Evolutionary conservation across 352 stramenopile species (phyloP), one percentile per base, ranked within the genome.

Genomic region (Globisporangium sylvaticum): DNA sequence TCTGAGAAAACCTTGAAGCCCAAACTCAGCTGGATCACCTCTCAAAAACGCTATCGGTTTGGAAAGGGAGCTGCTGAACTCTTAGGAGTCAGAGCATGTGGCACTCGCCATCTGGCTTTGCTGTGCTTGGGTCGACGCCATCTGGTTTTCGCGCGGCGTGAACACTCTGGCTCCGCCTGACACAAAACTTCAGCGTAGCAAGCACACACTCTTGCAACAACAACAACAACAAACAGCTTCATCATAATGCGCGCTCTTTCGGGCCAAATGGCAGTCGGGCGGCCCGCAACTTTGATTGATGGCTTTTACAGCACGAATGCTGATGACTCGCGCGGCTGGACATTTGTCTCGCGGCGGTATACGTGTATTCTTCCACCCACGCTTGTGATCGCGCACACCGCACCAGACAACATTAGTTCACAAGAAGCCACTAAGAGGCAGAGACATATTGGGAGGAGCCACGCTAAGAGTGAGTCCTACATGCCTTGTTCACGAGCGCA

Each of bases 41-140:
- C 18, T 50, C 42, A 50, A 50, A 50, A 4, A 22, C 42, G 42
- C 6, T 50, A 22, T 22, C 42, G 18, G 5, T 50, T 50, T 50
- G 5, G 2, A 55, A 8, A 55, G 8, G 24, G n/a, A 20, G 22
- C 9, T 55, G 22, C 48, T 55, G 48, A 50, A 50, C 42, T 50
- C 20, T 55, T 55, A 4, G n/a, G 42, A 50, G 42, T 50, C 42
- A 50, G 42, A 50, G 18, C 42, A 50, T 22, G 18, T 50, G 42
- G 42, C 18, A 50, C 8, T 55, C 48, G 48, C 48, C 54, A 59
- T 42, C 54, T 59, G 54, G 3, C 42, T 59, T 59, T 18, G 29
- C 8, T 27, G 55, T 61, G 29, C 29, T 46, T 10, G 31, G 24
- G 27, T 18, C 55, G 55, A 27, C 18, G 10, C 55, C 55, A 61